Evolutionary conservation across 805 yeast genomes (phyloP).

Genomic region (Sugiyamaella valdiviana): DNA sequence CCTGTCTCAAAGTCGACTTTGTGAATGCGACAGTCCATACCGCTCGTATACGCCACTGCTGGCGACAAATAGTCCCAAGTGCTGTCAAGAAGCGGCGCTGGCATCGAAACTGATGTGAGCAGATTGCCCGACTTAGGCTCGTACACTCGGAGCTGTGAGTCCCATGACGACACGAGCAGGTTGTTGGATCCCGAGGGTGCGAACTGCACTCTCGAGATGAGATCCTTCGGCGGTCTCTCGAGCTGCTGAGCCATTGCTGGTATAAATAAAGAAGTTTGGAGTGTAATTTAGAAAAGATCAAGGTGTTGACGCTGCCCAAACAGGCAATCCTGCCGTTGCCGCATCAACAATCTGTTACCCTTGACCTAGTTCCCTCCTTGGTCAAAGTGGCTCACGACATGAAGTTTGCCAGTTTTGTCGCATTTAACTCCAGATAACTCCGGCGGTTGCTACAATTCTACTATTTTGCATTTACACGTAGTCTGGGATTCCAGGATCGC

Average conservation of each 20-base stretch:
- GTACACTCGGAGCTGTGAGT: constrained; percentile 42
- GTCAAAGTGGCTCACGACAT: too few species aligned
- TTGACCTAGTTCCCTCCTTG: too few species aligned
- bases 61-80: constrained; percentile 25
- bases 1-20: constrained; percentile 47
- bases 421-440: too few species aligned
- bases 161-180: constrained; percentile 55
- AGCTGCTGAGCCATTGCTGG: background rate
- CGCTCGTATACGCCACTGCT: constrained; percentile 40
- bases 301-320: too few species aligned
- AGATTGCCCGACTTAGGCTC: constrained; percentile 27
- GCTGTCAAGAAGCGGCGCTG: constrained; percentile 30
- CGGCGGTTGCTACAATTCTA: too few species aligned
- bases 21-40: constrained; percentile 49
- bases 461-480: too few species aligned
- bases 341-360: too few species aligned
- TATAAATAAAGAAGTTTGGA: background rate
- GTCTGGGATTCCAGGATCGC: too few species aligned
- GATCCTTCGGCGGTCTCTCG: constrained; percentile 32
- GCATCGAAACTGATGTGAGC: constrained; percentile 22
- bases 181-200: constrained; percentile 32
- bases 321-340: too few species aligned
- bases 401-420: too few species aligned
- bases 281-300: too few species aligned
- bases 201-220: constrained; percentile 40